Base-by-base conservation (phyloP, 805 yeast species). In the Spathaspora passalidarum region DNA sequence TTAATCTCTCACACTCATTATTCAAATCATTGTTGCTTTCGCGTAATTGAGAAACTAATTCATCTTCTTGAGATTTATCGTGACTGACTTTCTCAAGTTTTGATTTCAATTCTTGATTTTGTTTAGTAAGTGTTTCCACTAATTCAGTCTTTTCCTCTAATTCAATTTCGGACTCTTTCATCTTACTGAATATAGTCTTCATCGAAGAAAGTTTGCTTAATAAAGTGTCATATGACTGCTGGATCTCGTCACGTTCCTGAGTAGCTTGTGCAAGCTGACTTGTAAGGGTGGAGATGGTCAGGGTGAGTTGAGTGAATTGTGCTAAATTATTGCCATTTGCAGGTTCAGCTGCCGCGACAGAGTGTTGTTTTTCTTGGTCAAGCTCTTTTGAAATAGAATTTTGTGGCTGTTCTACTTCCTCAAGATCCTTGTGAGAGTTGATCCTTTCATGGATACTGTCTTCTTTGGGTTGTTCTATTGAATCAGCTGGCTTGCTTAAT, bases 151-250 rank as follows among this genome's bases (percentile, higher is more conserved):
- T 72, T 4, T 66, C 68, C 36, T 78, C 88, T 16, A 87, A 66
- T 53, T 85, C 87, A 2, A 62, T 65, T 56, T 86, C 84, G 0
- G 88, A 69, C 47, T 79, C 84, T 57, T 86, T 84, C 88, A 86
- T 84, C 52, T 86, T 86, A 43, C 63, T 65, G 61, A 86, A 86
- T 2, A 86, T 76, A 0, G 83, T 68, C 53, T 85, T 86, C 92
- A 86, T 86, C 2, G 87, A 78, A 1, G 88, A 78, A 14, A 87
- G 61, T 59, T 84, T 75, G 50, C 79, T 79, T 48, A 87, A 62
- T 25, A 87, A 63, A 4, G 77, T 70, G 49, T 84, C 84, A 56
- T 86, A 84, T 50, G 81, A 81, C 1, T 73, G 68, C 53, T 83
- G 80, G 22, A 78, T 72, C 23, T 76, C 74, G 41, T 78, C 84